These are phyloP conservation scores for Danielozyma ontarioensis DNA, from an alignment of 805 yeast species.

Conservation along the genomic window DNA sequence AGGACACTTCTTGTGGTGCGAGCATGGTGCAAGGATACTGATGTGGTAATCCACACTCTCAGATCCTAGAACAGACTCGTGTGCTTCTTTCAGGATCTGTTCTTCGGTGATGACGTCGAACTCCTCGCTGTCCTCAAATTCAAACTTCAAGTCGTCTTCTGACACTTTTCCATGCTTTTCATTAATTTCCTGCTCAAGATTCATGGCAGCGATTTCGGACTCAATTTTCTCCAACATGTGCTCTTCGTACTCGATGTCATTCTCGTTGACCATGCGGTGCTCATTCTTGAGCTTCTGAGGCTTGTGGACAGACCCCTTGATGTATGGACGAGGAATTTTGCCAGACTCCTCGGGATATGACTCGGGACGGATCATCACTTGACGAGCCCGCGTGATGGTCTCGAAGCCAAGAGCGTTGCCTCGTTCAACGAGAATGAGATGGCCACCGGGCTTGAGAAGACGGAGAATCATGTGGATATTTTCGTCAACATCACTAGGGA, in stretches of 20 bases:
- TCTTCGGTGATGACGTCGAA: constrained; percentile 20
- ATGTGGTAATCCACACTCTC: constrained; percentile 46
- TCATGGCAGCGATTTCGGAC: constrained; percentile 8
- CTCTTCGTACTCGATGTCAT: constrained; percentile 27
- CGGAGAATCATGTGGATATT: constrained; percentile 54
- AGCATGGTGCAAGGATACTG: constrained; percentile 79
- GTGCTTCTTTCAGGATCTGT: constrained; percentile 4
- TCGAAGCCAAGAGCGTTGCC: constrained; percentile 92
- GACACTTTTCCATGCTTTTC: constrained; percentile 38
- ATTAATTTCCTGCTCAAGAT: constrained; percentile 26
- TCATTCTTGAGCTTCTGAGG: constrained; percentile 33
- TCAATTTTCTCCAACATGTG: constrained; percentile 19
- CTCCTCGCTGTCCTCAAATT: constrained; percentile 35
- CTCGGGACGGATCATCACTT: constrained; percentile 84
- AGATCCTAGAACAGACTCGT: constrained; percentile 5
- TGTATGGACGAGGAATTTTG: constrained; percentile 67
- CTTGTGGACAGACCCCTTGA: constrained; percentile 42
- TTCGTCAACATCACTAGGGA: constrained; percentile 71
- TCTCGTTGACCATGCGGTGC: constrained; percentile 32
- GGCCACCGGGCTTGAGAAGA: constrained; percentile 72
- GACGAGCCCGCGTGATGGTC: constrained; percentile 83
- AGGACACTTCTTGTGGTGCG: constrained; percentile 85
- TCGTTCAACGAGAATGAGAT: constrained; percentile 73
- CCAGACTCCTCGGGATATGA: constrained; percentile 48
- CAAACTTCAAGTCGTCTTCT: constrained; percentile 44